Evolutionary conservation across 306 rosid genomes (phyloP).

Genomic region (Arachis hypogaea): DNA sequence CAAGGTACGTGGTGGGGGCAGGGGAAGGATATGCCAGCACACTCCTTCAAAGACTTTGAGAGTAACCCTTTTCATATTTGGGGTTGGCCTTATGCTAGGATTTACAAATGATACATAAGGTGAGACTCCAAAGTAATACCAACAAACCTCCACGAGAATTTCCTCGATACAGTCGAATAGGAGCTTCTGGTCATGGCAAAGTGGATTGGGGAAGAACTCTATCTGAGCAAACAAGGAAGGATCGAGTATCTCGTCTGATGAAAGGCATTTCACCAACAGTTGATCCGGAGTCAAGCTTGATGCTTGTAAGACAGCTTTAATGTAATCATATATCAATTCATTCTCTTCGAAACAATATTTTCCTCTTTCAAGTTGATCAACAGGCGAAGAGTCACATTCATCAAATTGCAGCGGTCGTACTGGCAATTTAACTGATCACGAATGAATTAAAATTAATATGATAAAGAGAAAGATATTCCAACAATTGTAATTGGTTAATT

Average conservation of each 20-base stretch:
- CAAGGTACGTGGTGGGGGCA: conserved; percentile 70
- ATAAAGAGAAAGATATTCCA: conserved; percentile 16
- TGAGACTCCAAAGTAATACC: conserved; percentile 55
- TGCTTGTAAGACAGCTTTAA: conserved; percentile 60
- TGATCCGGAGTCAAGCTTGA: conserved; percentile 66
- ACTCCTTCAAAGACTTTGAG: conserved; percentile 71
- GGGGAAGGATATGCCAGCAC: conserved; percentile 73
- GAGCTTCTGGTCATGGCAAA: conserved; percentile 62
- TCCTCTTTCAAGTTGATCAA: conserved; percentile 46
- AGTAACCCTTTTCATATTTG: conserved; percentile 49
- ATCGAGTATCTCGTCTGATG: conserved; percentile 72
- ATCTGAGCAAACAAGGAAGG: conserved; percentile 60
- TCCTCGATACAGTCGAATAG: conserved; percentile 75
- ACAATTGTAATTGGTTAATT: neutral
- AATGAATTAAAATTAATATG: conserved; percentile 35
- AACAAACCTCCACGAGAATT: conserved; percentile 72
- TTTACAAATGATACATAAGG: conserved; percentile 65
- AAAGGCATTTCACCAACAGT: conserved; percentile 61
- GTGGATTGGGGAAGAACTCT: conserved; percentile 59
- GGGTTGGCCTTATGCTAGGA: conserved; percentile 53
- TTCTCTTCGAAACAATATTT: conserved; percentile 58
- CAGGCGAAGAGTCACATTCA: conserved; percentile 52
- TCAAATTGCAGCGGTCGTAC: conserved; percentile 71
- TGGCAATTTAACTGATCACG: conserved; percentile 52
- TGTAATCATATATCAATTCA: conserved; percentile 61